These are phyloP conservation scores for Albatrellus ellisii DNA, from an alignment of 768 basidiomycete species.

Conservation along the genomic window DNA sequence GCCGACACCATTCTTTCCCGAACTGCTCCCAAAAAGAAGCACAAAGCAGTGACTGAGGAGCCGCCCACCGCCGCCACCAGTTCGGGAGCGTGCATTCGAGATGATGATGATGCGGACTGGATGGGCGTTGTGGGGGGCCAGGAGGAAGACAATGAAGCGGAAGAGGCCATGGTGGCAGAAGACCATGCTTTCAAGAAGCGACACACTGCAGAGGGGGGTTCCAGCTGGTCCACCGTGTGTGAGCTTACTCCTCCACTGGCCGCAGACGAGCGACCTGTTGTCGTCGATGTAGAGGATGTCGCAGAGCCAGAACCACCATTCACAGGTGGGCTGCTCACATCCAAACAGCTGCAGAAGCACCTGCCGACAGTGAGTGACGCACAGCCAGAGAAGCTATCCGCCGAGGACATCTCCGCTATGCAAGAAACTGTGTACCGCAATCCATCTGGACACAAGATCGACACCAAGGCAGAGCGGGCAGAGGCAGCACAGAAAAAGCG, in stretches of 20 bases:
- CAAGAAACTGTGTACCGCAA: slow-evolving; percentile 95
- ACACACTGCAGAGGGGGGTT: slow-evolving; percentile 37
- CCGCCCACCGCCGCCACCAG: slow-evolving; percentile 19
- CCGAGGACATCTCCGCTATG: slow-evolving; percentile 43
- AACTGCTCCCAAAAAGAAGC: slow-evolving; percentile 48
- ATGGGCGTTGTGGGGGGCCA: slow-evolving; percentile 33
- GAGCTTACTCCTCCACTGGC: slow-evolving; percentile 40
- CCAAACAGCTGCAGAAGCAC: slow-evolving; percentile 59
- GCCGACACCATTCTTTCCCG: slow-evolving; percentile 87
- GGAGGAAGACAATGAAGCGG: slow-evolving; percentile 44
- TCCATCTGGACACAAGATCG: slow-evolving; percentile 74
- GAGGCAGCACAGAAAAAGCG: slow-evolving; percentile 75
- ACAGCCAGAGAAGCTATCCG: slow-evolving; percentile 24
- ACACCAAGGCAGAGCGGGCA: slow-evolving; percentile 72
- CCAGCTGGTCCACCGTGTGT: slow-evolving; percentile 59
- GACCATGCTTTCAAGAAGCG: slow-evolving; percentile 77
- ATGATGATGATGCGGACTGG: slow-evolving; percentile 69
- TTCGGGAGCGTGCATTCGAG: slow-evolving; percentile 15
- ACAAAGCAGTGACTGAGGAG: slow-evolving; percentile 33
- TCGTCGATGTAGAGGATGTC: slow-evolving; percentile 35
- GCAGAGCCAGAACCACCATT: slow-evolving; percentile 31
- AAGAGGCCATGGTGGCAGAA: slow-evolving; percentile 54
- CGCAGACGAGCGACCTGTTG: slow-evolving; percentile 56
- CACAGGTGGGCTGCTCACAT: slow-evolving; percentile 67
- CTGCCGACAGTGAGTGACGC: slow-evolving; percentile 28